Conservation (phyloP, 208 protist species). For the Trypanosomatidae sp. region DNA sequence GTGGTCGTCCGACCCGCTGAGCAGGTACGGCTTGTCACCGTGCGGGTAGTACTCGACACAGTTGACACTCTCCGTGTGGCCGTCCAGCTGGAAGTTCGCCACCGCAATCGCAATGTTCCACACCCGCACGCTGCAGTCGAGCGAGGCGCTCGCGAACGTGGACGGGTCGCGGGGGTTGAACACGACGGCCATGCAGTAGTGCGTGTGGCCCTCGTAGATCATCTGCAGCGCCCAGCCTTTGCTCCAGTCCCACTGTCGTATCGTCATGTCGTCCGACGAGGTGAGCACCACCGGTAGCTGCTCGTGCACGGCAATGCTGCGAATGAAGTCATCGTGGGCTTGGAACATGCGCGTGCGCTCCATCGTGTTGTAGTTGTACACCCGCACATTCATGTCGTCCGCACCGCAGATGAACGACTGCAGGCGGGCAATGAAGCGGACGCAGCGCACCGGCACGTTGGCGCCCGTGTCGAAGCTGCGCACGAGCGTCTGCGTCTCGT, state of each 20-base stretch:
- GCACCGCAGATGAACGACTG: slow-evolving; percentile 94
- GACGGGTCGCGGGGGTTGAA: slow-evolving; percentile 98
- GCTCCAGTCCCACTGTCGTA: slow-evolving; percentile 98
- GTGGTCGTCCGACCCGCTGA: slow-evolving; percentile 95
- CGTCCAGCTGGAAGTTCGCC: slow-evolving; percentile 96
- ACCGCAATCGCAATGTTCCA: slow-evolving; percentile 88
- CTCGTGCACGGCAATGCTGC: slow-evolving; percentile 96
- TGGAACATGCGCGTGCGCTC: slow-evolving; percentile 95
- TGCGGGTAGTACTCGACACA: slow-evolving; percentile 96
- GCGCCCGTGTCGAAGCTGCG: slow-evolving; percentile 96
- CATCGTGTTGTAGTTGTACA: slow-evolving; percentile 99
- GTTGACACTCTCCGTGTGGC: slow-evolving; percentile 98
- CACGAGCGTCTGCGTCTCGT: slow-evolving; percentile 91
- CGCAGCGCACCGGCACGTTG: slow-evolving; percentile 88
- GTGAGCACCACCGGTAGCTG: slow-evolving; percentile 92
- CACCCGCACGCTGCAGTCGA: slow-evolving; percentile 96
- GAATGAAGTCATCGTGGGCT: slow-evolving; percentile 96
- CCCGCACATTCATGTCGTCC: slow-evolving; percentile 91
- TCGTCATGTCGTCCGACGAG: slow-evolving; percentile 96
- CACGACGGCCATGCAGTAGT: slow-evolving; percentile 97
- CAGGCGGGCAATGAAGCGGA: slow-evolving; percentile 94
- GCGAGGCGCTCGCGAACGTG: slow-evolving; percentile 95
- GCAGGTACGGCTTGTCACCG: slow-evolving; percentile 97
- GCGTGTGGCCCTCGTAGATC: slow-evolving; percentile 95
- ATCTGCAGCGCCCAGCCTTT: slow-evolving; percentile 87